Evolutionary conservation across 176 grass and related monocot genomes (phyloP).

Genomic region (Avena atlantica): DNA sequence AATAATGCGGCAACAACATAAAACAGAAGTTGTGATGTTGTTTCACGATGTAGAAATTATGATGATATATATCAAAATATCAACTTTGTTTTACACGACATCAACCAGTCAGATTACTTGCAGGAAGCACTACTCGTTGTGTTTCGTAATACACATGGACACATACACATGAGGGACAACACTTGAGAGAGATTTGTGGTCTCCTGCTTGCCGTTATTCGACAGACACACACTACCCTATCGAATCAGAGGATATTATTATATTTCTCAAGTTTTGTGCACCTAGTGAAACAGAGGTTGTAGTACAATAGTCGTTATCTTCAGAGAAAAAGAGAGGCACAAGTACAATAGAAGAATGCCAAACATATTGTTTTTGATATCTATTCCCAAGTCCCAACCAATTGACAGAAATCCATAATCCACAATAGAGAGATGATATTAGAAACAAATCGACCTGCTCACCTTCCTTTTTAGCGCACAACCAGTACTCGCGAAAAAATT

Average conservation of each 20-base stretch:
- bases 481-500: not conserved
- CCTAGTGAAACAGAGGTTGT: not conserved
- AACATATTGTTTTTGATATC: not conserved
- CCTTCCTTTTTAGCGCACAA: not conserved
- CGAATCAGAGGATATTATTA: not conserved
- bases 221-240: not conserved
- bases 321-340: no score
- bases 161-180: not conserved
- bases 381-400: not conserved
- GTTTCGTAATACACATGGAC: not conserved
- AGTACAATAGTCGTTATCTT: not conserved
- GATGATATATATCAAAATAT: not conserved
- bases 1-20: not conserved
- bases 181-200: not conserved
- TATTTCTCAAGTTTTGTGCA: not conserved
- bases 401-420: not conserved
- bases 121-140: not conserved
- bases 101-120: not conserved
- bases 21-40: constrained; percentile 2
- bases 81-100: not conserved
- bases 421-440: not conserved
- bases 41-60: not conserved
- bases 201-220: not conserved
- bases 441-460: constrained; percentile 34
- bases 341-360: not conserved